Conservation (phyloP, 1,284 basidiomycete species). For the Prillingera fragicola region DNA sequence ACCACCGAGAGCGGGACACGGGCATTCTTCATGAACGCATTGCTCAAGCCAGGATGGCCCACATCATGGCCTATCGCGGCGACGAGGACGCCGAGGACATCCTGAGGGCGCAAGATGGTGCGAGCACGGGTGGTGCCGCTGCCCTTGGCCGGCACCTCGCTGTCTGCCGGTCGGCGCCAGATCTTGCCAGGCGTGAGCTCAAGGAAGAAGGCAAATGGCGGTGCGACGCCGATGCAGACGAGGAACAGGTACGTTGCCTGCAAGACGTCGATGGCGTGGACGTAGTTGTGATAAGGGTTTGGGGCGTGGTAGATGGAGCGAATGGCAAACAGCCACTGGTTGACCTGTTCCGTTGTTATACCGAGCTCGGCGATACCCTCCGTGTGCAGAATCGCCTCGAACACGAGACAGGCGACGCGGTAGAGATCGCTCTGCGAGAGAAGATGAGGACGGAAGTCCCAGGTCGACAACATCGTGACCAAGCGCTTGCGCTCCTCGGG, state of each 20-base stretch:
- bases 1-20: conserved; percentile 77
- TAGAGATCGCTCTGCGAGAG: conserved; percentile 71
- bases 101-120: conserved; percentile 57
- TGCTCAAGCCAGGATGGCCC: conserved; percentile 86
- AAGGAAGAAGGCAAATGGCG: conserved; percentile 55
- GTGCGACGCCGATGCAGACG: conserved; percentile 67
- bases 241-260: conserved; percentile 86
- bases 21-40: conserved; percentile 91
- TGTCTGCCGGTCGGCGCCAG: conserved; percentile 31
- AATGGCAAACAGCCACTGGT: conserved; percentile 70
- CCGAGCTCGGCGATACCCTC: conserved; percentile 67
- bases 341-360: conserved; percentile 60
- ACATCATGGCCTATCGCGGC: conserved; percentile 94
- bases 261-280: conserved; percentile 88
- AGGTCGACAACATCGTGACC: conserved; percentile 64
- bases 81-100: conserved; percentile 75
- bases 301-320: conserved; percentile 76
- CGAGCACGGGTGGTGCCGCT: conserved; percentile 35
- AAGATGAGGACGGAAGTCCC: conserved; percentile 81
- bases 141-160: conserved; percentile 20
- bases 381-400: conserved; percentile 51
- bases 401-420: conserved; percentile 73
- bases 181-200: conserved; percentile 21
- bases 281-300: conserved; percentile 93
- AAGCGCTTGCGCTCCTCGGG: conserved; percentile 46